Percentiles rank a stretch among this genome's conserved stretches.
phyloP scores from a whole-genome alignment of 2,329 filamentous ascomycete genomes.

The Fusarium beomiforme region DNA sequence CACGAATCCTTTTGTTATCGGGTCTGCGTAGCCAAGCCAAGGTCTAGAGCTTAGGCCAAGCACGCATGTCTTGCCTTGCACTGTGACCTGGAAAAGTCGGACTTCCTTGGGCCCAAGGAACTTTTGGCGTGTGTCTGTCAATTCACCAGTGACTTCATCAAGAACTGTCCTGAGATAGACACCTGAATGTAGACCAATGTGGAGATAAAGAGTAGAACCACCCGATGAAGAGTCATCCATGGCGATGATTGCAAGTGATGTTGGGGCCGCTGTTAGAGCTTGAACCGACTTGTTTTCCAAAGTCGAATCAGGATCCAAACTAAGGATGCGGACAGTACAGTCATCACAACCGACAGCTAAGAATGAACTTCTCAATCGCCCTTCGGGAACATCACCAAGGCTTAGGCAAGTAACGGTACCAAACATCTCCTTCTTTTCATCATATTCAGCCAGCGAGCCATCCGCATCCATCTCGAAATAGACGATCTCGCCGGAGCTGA shows the following conservation, averaged over 20 bases:
- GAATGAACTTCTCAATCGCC: conserved; percentile 88
- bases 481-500: conserved; percentile 96
- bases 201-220: conserved; percentile 88
- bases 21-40: conserved; percentile 96
- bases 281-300: conserved; percentile 95
- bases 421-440: conserved; percentile 94
- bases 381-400: conserved; percentile 90
- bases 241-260: conserved; percentile 87
- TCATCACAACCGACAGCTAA: conserved; percentile 97
- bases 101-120: conserved; percentile 93
- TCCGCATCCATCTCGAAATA: conserved; percentile 98
- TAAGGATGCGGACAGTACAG: conserved; percentile 92
- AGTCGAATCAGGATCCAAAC: conserved; percentile 88
- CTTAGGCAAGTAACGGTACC: conserved; percentile 96
- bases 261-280: conserved; percentile 89
- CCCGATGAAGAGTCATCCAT: conserved; percentile 95
- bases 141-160: conserved; percentile 93
- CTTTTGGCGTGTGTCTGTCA: conserved; percentile 93
- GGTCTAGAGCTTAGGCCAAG: conserved; percentile 90
- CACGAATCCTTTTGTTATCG: conserved; percentile 86
- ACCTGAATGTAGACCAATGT: conserved; percentile 94
- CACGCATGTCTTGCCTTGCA: conserved; percentile 85
- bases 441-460: conserved; percentile 89
- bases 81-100: conserved; percentile 89
- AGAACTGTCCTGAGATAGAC: conserved; percentile 95